Base-by-base conservation (phyloP, 306 rosid genomes). In the Vicia faba region DNA sequence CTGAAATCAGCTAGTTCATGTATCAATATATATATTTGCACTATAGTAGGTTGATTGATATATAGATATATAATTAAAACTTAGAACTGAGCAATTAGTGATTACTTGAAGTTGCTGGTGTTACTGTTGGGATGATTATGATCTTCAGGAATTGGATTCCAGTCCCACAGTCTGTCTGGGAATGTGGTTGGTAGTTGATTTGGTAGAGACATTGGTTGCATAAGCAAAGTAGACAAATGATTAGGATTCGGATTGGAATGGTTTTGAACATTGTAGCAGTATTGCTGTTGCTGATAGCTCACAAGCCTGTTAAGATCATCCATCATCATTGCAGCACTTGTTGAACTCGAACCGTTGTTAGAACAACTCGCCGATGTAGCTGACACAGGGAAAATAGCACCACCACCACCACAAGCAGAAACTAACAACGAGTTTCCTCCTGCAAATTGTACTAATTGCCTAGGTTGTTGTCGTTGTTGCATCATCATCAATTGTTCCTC, bases 81-180 rank as follows among this genome's bases (percentile, higher is more conserved):
- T 33, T 33, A 5, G 15, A 6, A 38, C 0, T 15, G 15, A 67
- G 43, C 45, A 19, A 59, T 59, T 19, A 54, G 15, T 33, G 28
- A 69, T 89, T 87, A 89, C 96, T 92, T 92, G 96, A 92, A 92
- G 71, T 86, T 3, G 36, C 84, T 53, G 19, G 78, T 78, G 75
- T 69, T 78, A 81, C 66, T 73, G 28, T 85, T 84, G 35, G 86
- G 85, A 79, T 78, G 85, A 25, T 79, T 54, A 79, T 78, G 83
- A 25, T 79, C 63, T 53, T 92, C 98, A 4, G 89, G 84, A 40
- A 92, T 75, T 31, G 89, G 87, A 77, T 86, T 92, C 98, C 98
- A 92, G 18, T 87, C 98, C 98, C 98, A 89, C 6, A 92, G 80
- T 49, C 91, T 71, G 69, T 92, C 96, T 25, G 98, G 82, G 87